A percentile compares a stretch with the other conserved stretches of the same genome.
phyloP scores from a whole-genome alignment of 345 rosid species.

The Anacardium occidentale region DNA sequence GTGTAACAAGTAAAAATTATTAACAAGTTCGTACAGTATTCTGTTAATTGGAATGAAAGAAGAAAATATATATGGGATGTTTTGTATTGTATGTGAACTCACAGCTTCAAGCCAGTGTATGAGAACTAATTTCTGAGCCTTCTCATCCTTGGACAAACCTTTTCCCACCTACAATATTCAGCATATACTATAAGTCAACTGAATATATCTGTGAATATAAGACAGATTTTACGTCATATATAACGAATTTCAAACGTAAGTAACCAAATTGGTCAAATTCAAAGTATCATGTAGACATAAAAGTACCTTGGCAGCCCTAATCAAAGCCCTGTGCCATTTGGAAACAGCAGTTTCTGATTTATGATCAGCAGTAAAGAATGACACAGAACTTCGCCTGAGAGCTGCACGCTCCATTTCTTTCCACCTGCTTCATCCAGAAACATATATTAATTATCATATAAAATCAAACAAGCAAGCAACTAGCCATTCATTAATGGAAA shows the following conservation, averaged over 20 bases:
- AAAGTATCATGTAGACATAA: too few species aligned
- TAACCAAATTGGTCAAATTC: too few species aligned
- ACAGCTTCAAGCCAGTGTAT: constrained; percentile 65
- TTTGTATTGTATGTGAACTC: constrained; percentile 6
- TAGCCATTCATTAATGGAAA: too few species aligned
- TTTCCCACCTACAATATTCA: constrained; percentile 39
- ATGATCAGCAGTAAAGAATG: constrained; percentile 30
- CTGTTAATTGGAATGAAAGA: neutral
- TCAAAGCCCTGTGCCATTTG: constrained; percentile 45
- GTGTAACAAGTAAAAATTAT: neutral
- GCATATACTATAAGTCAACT: neutral
- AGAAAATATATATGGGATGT: neutral
- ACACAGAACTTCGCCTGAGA: constrained; percentile 33
- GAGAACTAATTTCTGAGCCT: constrained; percentile 45
- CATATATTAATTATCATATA: too few species aligned
- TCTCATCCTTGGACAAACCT: constrained; percentile 47
- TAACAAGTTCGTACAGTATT: neutral
- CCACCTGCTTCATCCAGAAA: constrained; percentile 34
- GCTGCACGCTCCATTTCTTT: constrained; percentile 29
- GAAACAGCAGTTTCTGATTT: constrained; percentile 39
- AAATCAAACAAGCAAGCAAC: too few species aligned
- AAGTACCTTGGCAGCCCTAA: constrained; percentile 41
- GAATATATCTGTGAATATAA: neutral
- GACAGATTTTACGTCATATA: too few species aligned
- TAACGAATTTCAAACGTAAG: too few species aligned